phyloP scores from a whole-genome alignment of 2,329 filamentous ascomycete genomes.

The Endothia cerciana region DNA sequence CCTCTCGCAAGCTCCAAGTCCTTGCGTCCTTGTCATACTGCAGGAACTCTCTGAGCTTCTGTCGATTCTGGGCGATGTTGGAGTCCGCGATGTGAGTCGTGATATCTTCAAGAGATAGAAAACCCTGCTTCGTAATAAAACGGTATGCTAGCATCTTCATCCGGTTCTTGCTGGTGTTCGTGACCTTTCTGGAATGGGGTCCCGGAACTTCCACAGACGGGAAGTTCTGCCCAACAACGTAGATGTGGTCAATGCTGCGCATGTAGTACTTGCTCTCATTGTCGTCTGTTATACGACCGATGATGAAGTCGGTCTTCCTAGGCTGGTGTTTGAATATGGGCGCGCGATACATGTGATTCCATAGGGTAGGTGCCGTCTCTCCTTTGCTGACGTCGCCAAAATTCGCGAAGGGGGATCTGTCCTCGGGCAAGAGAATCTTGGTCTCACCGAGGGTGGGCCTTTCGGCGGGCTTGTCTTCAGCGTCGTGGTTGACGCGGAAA shows the following conservation, averaged over 20 bases:
- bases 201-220: conserved; percentile 91
- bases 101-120: conserved; percentile 79
- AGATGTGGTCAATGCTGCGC: conserved; percentile 87
- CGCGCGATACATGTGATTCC: conserved; percentile 94
- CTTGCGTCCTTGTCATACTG: conserved; percentile 86
- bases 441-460: conserved; percentile 89
- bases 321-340: conserved; percentile 88
- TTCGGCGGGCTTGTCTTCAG: conserved; percentile 74
- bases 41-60: conserved; percentile 97
- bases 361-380: conserved; percentile 85
- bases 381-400: conserved; percentile 93
- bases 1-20: conserved; percentile 78
- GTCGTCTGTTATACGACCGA: conserved; percentile 81
- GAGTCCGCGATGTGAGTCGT: conserved; percentile 92
- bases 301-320: conserved; percentile 81
- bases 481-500: conserved; percentile 77
- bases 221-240: conserved; percentile 89
- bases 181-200: conserved; percentile 91
- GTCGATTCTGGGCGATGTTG: conserved; percentile 91
- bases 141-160: conserved; percentile 96
- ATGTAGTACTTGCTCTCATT: conserved; percentile 78
- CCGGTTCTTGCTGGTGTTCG: conserved; percentile 93
- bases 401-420: conserved; percentile 93
- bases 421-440: conserved; percentile 84
- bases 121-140: conserved; percentile 76